Evolutionary conservation across 148 eudicot genomes (phyloP).

Genomic region (Fagopyrum tataricum): DNA sequence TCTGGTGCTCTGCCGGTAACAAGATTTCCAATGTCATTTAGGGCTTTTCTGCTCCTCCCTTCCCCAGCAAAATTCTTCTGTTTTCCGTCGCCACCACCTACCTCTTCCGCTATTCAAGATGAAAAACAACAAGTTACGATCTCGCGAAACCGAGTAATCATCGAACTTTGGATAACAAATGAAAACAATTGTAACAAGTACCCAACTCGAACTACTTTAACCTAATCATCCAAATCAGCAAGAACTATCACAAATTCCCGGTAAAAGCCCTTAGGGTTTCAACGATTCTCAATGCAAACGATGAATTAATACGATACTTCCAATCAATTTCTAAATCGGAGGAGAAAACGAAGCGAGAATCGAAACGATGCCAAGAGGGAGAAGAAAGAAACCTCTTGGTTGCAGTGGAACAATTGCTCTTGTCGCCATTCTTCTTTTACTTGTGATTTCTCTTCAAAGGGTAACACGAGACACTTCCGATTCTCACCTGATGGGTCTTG

Average conservation of each 20-base stretch:
- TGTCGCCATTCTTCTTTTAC: slow-evolving; percentile 34
- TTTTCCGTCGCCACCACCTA: slow-evolving; percentile 31
- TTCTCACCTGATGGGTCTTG: background rate
- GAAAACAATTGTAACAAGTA: background rate
- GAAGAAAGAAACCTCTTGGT: slow-evolving; percentile 26
- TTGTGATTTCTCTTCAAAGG: background rate
- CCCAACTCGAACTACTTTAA: background rate
- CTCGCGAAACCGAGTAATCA: background rate
- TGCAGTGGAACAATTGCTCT: slow-evolving; percentile 37
- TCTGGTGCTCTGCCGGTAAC: slow-evolving; percentile 23
- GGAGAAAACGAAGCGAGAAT: background rate
- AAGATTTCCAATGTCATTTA: slow-evolving; percentile 53
- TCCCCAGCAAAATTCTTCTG: slow-evolving; percentile 49
- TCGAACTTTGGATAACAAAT: background rate
- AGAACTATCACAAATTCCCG: background rate
- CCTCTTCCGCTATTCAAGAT: background rate
- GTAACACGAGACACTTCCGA: background rate
- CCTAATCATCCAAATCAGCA: background rate
- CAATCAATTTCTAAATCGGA: background rate
- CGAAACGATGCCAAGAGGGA: background rate
- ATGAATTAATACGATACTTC: too few relatives aligned
- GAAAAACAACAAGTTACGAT: background rate
- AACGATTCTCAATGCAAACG: background rate
- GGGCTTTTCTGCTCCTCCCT: slow-evolving; percentile 50
- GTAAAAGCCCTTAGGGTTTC: slow-evolving; percentile 1